Conservation (phyloP, 257 asterid genomes). For the Agastache rugosa region DNA sequence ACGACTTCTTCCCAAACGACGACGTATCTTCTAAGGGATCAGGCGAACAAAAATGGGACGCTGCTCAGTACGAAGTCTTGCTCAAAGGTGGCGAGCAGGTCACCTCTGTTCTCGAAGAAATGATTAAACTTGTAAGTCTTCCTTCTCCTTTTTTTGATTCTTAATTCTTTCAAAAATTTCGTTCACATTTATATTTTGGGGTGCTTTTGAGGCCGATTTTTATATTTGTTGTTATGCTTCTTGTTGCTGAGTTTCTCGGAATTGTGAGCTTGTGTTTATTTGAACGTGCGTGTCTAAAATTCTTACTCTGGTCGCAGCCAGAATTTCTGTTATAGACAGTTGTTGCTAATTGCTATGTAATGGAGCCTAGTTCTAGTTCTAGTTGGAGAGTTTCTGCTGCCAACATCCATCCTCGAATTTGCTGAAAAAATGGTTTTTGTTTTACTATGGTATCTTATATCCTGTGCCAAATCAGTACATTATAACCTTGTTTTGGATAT, state of each 20-base stretch:
- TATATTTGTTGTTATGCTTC: background rate
- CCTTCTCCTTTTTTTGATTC: background rate
- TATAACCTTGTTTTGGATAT: background rate
- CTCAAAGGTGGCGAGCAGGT: conserved; percentile 94
- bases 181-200: no score
- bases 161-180: no score
- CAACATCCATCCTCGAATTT: no score
- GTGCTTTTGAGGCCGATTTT: background rate
- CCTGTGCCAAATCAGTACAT: background rate
- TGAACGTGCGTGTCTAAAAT: no score
- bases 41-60: conserved; percentile 43
- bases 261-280: background rate
- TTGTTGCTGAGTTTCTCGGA: background rate
- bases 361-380: background rate
- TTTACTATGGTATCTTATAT: background rate
- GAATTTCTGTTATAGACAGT: no score
- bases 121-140: conserved; percentile 76
- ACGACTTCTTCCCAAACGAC: conserved; percentile 44
- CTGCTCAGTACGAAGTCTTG: conserved; percentile 70
- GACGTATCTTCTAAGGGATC: conserved; percentile 20
- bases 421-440: background rate
- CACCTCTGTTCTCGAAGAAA: conserved; percentile 91
- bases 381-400: background rate
- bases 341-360: background rate
- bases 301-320: no score